Evolutionary conservation across 306 rosid species (phyloP).

Genomic region (Arachis stenosperma): DNA sequence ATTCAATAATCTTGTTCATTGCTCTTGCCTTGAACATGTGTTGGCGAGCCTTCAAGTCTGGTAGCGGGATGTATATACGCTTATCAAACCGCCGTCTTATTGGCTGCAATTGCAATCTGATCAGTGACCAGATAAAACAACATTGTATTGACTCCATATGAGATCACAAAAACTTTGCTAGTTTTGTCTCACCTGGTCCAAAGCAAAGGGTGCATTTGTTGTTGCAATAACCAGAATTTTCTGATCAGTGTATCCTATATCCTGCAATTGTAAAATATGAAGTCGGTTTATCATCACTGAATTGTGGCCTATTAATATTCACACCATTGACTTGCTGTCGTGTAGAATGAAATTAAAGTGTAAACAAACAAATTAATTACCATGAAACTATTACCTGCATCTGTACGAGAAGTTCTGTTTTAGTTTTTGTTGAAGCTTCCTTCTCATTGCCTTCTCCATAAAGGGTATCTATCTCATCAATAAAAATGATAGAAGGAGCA

Average conservation of each 20-base stretch:
- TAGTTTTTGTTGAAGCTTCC: slow-evolving; percentile 98
- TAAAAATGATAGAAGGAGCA: slow-evolving; percentile 92
- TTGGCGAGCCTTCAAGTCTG: slow-evolving; percentile 94
- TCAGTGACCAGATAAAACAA: slow-evolving; percentile 40
- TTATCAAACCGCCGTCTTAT: slow-evolving; percentile 97
- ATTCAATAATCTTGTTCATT: slow-evolving; percentile 36
- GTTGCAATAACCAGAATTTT: slow-evolving; percentile 99
- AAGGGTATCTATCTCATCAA: slow-evolving; percentile 96
- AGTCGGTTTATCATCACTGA: background rate
- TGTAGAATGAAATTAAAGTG: slow-evolving; percentile 31
- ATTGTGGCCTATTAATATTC: too few relatives aligned
- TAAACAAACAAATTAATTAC: slow-evolving; percentile 8
- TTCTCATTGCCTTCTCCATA: slow-evolving; percentile 99
- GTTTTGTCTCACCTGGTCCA: slow-evolving; percentile 77
- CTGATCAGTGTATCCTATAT: slow-evolving; percentile 92
- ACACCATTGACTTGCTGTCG: too few relatives aligned
- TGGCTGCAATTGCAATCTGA: slow-evolving; percentile 64
- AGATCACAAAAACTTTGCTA: slow-evolving; percentile 21
- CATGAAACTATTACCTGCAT: slow-evolving; percentile 83
- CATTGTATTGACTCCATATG: slow-evolving; percentile 18
- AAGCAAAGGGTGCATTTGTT: slow-evolving; percentile 95
- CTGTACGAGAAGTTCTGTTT: slow-evolving; percentile 98
- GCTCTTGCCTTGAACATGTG: slow-evolving; percentile 90
- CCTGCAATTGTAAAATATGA: slow-evolving; percentile 48
- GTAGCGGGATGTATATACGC: slow-evolving; percentile 98